A percentile compares a stretch with the other conserved stretches of the same genome.
Evolutionary conservation across 768 basidiomycete genomes (phyloP).

Genomic region (Phlebiopsis gigantea): DNA sequence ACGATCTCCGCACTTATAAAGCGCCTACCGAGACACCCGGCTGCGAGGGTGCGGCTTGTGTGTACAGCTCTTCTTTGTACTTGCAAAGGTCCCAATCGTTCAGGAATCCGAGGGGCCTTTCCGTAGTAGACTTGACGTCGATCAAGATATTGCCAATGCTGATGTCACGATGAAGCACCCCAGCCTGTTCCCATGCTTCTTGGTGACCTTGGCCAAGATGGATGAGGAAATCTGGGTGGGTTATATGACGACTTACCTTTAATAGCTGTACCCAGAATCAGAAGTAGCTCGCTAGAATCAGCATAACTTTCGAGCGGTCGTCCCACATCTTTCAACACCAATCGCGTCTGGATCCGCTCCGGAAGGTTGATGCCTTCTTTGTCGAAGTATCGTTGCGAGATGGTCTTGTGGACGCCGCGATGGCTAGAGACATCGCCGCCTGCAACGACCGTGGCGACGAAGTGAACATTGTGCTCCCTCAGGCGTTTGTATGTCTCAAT

Average conservation of each 20-base stretch:
- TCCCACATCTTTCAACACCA: background rate
- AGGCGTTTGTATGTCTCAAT: background rate
- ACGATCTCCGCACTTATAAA: background rate
- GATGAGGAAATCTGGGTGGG: background rate
- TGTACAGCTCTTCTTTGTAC: slow-evolving; percentile 4
- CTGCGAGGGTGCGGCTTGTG: background rate
- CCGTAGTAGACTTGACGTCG: background rate
- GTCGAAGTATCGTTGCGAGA: background rate
- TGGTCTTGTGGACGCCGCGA: background rate
- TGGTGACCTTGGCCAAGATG: background rate
- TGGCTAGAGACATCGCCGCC: background rate
- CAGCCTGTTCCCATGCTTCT: slow-evolving; percentile 3
- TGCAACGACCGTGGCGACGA: background rate
- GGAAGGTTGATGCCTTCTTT: background rate
- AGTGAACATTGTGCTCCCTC: background rate
- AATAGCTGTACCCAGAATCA: background rate
- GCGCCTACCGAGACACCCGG: background rate
- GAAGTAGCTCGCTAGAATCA: background rate
- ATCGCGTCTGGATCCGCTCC: background rate
- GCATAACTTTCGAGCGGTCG: background rate
- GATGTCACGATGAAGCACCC: slow-evolving; percentile 7
- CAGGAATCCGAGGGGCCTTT: background rate
- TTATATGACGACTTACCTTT: background rate
- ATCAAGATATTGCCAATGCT: slow-evolving; percentile 9
- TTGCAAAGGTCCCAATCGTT: slow-evolving; percentile 14